Percentiles rank a stretch among this genome's conserved stretches.
Conservation (phyloP, 345 rosid species). For the Eucalyptus lansdowneana region DNA sequence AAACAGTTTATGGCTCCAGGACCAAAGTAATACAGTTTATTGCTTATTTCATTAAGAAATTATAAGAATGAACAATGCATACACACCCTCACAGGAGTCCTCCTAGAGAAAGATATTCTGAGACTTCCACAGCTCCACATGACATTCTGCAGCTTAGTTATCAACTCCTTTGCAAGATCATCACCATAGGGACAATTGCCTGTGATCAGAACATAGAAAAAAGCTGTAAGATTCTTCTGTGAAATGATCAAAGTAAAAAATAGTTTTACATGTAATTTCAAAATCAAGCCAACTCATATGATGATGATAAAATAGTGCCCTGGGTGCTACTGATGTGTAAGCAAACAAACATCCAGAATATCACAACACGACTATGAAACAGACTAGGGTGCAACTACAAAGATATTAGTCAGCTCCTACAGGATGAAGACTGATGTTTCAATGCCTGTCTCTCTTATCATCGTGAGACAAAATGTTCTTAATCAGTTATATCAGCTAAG, state of each 20-base stretch:
- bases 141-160: conserved; percentile 42
- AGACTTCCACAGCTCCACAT: conserved; percentile 82
- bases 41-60: background rate
- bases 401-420: background rate
- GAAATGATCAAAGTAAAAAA: background rate
- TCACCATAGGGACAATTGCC: conserved; percentile 67
- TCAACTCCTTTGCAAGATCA: conserved; percentile 62
- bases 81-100: conserved; percentile 58
- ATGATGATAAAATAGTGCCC: background rate
- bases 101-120: conserved; percentile 76
- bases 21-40: background rate
- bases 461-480: background rate
- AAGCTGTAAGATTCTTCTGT: background rate
- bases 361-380: background rate
- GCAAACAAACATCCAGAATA: background rate
- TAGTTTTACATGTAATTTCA: background rate
- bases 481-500: background rate
- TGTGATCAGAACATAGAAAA: conserved; percentile 2
- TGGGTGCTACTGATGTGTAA: background rate
- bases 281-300: background rate
- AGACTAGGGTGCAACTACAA: background rate
- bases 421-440: background rate
- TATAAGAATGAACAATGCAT: background rate
- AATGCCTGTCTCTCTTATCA: background rate
- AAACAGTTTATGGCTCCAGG: background rate